phyloP scores from a whole-genome alignment of 805 yeast species.

The Saccharomycopsis sp. region DNA sequence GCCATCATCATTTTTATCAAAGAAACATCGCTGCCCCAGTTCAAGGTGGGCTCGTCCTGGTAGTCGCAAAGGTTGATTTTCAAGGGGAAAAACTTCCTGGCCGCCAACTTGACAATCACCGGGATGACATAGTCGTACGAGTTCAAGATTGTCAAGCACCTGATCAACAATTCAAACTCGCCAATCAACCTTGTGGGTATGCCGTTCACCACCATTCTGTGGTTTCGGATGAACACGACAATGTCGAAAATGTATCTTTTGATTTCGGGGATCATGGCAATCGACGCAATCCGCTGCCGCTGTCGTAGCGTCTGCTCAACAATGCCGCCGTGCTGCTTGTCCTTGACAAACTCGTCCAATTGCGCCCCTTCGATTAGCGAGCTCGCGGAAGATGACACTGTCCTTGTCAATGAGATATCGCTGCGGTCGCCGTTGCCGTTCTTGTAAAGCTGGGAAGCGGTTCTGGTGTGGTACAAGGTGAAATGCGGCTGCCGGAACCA shows the following conservation, averaged over 20 bases:
- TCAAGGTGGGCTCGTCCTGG: constrained; percentile 41
- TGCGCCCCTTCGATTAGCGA: not conserved
- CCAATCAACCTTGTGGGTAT: constrained; percentile 37
- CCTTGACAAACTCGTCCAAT: too few relatives aligned
- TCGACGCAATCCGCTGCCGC: constrained; percentile 20
- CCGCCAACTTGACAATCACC: constrained; percentile 40
- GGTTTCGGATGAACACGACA: constrained; percentile 42
- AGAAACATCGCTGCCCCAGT: constrained; percentile 46
- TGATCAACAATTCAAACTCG: constrained; percentile 35
- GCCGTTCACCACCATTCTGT: constrained; percentile 46
- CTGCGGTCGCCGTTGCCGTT: not conserved
- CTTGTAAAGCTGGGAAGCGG: not conserved
- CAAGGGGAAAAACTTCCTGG: constrained; percentile 40
- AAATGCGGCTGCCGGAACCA: constrained; percentile 29
- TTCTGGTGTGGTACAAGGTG: constrained; percentile 4
- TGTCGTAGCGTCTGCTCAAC: constrained; percentile 7
- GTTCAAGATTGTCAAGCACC: constrained; percentile 35
- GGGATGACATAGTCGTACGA: constrained; percentile 42
- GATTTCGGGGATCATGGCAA: constrained; percentile 40
- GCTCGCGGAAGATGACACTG: not conserved
- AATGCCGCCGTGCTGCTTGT: too few relatives aligned
- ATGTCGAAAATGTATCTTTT: constrained; percentile 49
- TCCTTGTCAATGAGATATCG: too few relatives aligned
- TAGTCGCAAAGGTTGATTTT: constrained; percentile 33
- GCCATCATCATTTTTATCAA: constrained; percentile 34